phyloP scores from a whole-genome alignment of 2,329 filamentous ascomycete genomes.

The Ophiostoma tasmaniense region DNA sequence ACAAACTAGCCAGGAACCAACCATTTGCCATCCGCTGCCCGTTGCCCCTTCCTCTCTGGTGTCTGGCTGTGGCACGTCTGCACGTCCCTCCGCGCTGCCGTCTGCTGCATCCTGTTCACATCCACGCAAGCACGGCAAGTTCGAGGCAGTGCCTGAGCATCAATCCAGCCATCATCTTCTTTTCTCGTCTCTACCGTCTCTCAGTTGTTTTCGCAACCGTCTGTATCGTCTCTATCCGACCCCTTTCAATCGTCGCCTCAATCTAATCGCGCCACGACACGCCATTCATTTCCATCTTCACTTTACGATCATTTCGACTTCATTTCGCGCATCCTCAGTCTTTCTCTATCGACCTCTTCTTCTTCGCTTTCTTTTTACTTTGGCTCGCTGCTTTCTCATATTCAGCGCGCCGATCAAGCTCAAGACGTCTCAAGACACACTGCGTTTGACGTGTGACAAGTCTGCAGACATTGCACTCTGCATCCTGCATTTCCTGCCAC shows the following conservation, averaged over 20 bases:
- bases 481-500: background rate
- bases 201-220: background rate
- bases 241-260: background rate
- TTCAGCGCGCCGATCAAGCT: background rate
- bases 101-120: background rate
- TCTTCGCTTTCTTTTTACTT: no score
- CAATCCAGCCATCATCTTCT: background rate
- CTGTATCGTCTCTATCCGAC: background rate
- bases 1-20: constrained; percentile 8
- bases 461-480: background rate
- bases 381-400: no score
- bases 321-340: background rate
- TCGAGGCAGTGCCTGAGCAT: constrained; percentile 4
- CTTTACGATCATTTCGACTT: background rate
- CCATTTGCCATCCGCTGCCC: background rate
- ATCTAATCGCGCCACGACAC: background rate
- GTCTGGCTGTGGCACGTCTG: constrained; percentile 4
- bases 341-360: background rate
- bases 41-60: constrained; percentile 9
- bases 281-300: background rate
- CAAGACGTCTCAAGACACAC: background rate
- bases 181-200: background rate
- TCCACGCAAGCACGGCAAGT: background rate
- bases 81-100: background rate
- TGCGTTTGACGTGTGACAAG: background rate